These are phyloP conservation scores for Przewalskia tangutica DNA, from an alignment of 257 asterid species.

Conservation along the genomic window DNA sequence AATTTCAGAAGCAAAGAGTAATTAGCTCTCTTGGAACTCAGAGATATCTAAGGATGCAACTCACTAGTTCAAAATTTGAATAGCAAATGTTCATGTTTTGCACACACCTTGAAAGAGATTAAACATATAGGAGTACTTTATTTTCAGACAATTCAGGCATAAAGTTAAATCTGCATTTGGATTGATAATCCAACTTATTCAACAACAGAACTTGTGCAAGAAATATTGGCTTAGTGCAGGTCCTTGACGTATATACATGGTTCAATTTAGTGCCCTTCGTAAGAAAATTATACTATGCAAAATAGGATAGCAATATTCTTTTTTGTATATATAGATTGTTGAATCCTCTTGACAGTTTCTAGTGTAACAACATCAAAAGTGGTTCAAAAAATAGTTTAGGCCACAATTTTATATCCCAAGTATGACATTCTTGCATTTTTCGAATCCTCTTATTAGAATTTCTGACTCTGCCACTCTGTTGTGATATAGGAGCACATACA, in stretches of 20 bases:
- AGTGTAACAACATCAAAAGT: neutral
- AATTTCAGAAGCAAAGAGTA: neutral
- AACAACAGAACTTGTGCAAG: too few relatives aligned
- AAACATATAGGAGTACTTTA: too few relatives aligned
- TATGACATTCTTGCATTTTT: neutral
- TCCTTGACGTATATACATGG: too few relatives aligned
- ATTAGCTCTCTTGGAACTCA: neutral
- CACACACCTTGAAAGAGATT: neutral
- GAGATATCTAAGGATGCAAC: neutral
- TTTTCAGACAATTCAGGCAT: neutral
- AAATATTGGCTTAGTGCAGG: too few relatives aligned
- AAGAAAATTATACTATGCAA: neutral
- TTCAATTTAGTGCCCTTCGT: too few relatives aligned
- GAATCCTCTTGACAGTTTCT: neutral
- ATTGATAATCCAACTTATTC: too few relatives aligned
- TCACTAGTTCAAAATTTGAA: neutral
- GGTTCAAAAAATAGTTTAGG: neutral
- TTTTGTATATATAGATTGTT: neutral
- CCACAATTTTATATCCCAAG: neutral
- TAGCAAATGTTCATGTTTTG: neutral
- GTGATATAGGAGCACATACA: conserved; percentile 53
- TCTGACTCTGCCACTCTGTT: neutral
- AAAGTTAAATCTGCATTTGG: neutral
- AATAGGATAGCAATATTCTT: neutral
- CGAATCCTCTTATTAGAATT: neutral